Evolutionary conservation across 163 green algal genomes (phyloP).

Genomic region (Coccomyxa subellipsoidea): DNA sequence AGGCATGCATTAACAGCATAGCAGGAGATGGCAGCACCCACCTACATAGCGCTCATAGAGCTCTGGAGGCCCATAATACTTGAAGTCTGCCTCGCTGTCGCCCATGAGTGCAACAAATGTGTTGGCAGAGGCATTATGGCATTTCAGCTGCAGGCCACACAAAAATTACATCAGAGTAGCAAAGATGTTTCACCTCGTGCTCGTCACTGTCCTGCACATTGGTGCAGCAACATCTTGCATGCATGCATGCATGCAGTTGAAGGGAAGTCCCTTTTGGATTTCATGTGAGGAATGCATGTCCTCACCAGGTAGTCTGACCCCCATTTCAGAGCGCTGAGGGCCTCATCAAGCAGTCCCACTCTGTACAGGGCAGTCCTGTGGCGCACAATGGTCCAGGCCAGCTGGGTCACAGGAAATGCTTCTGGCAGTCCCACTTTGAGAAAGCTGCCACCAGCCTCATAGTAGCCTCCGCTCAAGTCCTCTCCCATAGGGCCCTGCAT

Average conservation of each 20-base stretch:
- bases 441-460: constrained; percentile 33
- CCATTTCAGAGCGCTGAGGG: constrained; percentile 12
- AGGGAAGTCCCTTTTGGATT: background rate
- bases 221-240: too few relatives aligned
- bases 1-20: background rate
- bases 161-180: too few relatives aligned
- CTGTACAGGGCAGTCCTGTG: background rate
- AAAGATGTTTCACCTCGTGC: too few relatives aligned
- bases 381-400: constrained; percentile 24
- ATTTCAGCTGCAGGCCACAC: too few relatives aligned
- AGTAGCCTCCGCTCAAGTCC: constrained; percentile 41
- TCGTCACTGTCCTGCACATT: too few relatives aligned
- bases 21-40: background rate
- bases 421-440: constrained; percentile 32
- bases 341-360: constrained; percentile 5
- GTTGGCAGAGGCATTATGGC: constrained; percentile 7
- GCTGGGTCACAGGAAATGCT: constrained; percentile 20
- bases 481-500: constrained; percentile 29
- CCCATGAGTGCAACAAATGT: constrained; percentile 38
- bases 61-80: constrained; percentile 18
- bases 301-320: constrained; percentile 26
- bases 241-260: background rate
- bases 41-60: background rate
- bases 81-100: constrained; percentile 8
- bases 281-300: background rate